A percentile compares a stretch with the other conserved stretches of the same genome.
Conservation (phyloP, 2,329 filamentous ascomycete genomes). For the Apiospora saccharicola region DNA sequence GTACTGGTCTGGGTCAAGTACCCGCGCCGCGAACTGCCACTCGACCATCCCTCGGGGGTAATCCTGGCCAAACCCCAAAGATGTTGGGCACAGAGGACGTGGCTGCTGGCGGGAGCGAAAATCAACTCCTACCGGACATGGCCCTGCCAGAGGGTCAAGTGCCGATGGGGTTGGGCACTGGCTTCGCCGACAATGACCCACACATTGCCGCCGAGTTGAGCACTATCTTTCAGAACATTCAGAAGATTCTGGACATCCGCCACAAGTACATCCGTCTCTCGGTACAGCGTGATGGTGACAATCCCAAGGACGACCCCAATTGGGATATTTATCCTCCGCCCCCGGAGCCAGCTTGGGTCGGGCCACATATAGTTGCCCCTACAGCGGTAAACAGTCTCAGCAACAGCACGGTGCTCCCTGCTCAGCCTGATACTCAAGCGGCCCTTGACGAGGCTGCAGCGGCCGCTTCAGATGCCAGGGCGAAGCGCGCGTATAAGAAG, state of each 20-base stretch:
- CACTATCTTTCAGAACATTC: constrained; percentile 88
- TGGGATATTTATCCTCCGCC: constrained; percentile 94
- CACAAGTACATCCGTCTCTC: constrained; percentile 90
- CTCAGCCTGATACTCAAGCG: constrained; percentile 40
- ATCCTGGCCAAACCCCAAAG: constrained; percentile 29
- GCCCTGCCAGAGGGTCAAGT: constrained; percentile 61
- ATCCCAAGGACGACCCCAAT: constrained; percentile 82
- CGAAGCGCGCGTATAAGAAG: constrained; percentile 61
- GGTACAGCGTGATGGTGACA: constrained; percentile 80
- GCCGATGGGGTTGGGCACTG: constrained; percentile 68
- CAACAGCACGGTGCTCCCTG: constrained; percentile 53
- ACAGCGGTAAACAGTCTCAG: constrained; percentile 52
- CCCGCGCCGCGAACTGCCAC: constrained; percentile 43
- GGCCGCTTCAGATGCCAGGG: constrained; percentile 42
- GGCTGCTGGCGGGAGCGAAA: constrained; percentile 29
- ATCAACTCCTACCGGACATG: constrained; percentile 36
- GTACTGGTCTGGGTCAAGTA: constrained; percentile 31
- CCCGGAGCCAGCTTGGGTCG: constrained; percentile 88
- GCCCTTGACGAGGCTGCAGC: constrained; percentile 40
- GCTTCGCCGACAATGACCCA: constrained; percentile 75
- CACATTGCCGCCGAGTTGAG: constrained; percentile 85
- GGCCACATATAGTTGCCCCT: constrained; percentile 50
- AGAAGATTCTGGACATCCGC: constrained; percentile 85
- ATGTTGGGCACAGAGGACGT: constrained; percentile 30
- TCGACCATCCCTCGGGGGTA: constrained; percentile 38